Evolutionary conservation across 768 basidiomycete species (phyloP), one percentile per base, ranked within the genome.

Genomic region (Tricholoma sp.): DNA sequence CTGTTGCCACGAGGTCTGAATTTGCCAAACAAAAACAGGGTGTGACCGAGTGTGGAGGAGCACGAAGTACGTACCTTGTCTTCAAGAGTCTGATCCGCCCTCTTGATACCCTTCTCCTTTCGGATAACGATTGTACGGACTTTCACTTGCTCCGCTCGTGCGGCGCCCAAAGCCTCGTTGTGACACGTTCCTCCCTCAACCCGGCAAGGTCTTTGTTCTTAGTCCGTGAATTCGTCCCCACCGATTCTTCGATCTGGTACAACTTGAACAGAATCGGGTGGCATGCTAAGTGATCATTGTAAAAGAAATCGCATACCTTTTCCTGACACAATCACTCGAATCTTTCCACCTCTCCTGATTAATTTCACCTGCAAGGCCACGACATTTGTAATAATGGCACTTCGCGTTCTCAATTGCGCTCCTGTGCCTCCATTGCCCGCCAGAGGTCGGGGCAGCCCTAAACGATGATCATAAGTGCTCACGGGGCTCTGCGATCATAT

Each of bases 401-500:
- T 94, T 96, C 2, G 94, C 93, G 56, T 91, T 90, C 64, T 98
- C 97, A 0, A 94, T 95, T 5, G 95, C 94, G 50, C 88, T 95
- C 91, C 66, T 94, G 91, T 0, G 82, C 88, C 34, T 85, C 85
- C 66, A 91, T 94, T 3, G 94, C 1, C 96, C 96, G 58, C 88
- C n/a, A n/a, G n/a, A n/a, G n/a, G n/a, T n/a, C n/a, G n/a, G n/a
- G n/a, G n/a, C n/a, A n/a, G n/a, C n/a, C n/a, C n/a, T n/a, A n/a
- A n/a, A n/a, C n/a, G n/a, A n/a, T 90, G 59, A 98, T 98, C 84
- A 83, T 0, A 95, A 81, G 19, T 98, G 83, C 63, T 96, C 94
- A 57, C 86, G 14, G 97, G 84, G 0, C 91, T 94, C 64, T 99
- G 97, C 2, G 91, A 91, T 0, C 97, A 97, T 32, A 99, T 91